A percentile compares a stretch with the other conserved stretches of the same genome.
Evolutionary conservation across 2,329 filamentous ascomycete genomes (phyloP).

Genomic region (Stachybotrys elegans): DNA sequence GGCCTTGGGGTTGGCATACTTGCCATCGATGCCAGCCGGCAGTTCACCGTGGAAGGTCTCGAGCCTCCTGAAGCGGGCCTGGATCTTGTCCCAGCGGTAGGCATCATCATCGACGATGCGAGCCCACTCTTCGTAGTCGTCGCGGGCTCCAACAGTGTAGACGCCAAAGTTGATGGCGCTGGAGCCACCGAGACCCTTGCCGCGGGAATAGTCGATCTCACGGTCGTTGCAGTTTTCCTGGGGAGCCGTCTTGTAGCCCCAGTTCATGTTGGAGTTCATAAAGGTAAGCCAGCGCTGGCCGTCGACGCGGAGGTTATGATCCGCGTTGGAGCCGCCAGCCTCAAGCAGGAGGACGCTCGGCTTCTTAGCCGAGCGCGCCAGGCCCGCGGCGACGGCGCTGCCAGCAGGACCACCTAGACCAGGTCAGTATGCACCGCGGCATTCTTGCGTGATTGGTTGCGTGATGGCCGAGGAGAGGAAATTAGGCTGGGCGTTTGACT

Average conservation of each 20-base stretch:
- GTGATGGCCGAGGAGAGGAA: too few relatives aligned
- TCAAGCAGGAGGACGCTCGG: slow-evolving; percentile 57
- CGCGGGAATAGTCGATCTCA: slow-evolving; percentile 43
- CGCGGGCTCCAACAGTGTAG: slow-evolving; percentile 48
- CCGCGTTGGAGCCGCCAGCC: slow-evolving; percentile 47
- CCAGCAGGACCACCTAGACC: slow-evolving; percentile 50
- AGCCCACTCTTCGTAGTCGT: slow-evolving; percentile 61
- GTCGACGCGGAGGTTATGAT: slow-evolving; percentile 39
- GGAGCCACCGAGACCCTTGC: slow-evolving; percentile 45
- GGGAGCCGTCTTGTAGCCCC: slow-evolving; percentile 44
- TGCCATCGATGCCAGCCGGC: slow-evolving; percentile 28
- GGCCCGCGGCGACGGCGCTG: slow-evolving; percentile 45
- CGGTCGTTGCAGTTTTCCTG: slow-evolving; percentile 38
- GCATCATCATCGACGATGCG: slow-evolving; percentile 46
- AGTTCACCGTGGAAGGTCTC: slow-evolving; percentile 46
- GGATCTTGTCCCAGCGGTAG: slow-evolving; percentile 50
- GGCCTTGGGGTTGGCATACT: slow-evolving; percentile 41
- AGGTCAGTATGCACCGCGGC: too few relatives aligned
- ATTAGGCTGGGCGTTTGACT: neutral
- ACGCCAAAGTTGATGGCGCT: slow-evolving; percentile 51
- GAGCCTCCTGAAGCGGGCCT: slow-evolving; percentile 44
- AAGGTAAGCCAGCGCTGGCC: slow-evolving; percentile 53
- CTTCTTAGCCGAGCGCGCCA: slow-evolving; percentile 39
- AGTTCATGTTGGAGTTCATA: slow-evolving; percentile 43
- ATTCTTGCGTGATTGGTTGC: too few relatives aligned